These are phyloP conservation scores for Lepidopterella palustris DNA, from an alignment of 495 filamentous ascomycete genomes.

Conservation along the genomic window DNA sequence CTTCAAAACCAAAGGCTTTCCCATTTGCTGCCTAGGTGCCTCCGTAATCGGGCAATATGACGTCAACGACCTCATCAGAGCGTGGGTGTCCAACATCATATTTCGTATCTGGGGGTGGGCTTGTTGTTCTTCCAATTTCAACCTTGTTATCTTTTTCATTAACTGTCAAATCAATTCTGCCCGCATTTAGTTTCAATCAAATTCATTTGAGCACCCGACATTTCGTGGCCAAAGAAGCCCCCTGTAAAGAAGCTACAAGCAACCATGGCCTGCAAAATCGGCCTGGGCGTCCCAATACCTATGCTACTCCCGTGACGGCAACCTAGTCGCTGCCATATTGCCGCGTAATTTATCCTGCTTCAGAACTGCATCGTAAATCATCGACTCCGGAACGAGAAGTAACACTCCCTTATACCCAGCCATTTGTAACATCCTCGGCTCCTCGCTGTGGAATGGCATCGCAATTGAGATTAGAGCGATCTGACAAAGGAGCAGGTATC, in stretches of 20 bases:
- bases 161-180: too few relatives aligned
- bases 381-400: slow-evolving; percentile 34
- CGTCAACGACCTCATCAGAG: too few relatives aligned
- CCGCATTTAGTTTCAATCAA: too few relatives aligned
- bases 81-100: too few relatives aligned
- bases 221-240: too few relatives aligned
- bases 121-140: too few relatives aligned
- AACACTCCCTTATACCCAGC: neutral
- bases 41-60: too few relatives aligned
- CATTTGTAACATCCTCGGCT: neutral
- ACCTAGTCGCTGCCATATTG: slow-evolving; percentile 43
- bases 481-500: slow-evolving; percentile 7
- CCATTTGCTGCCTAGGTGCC: too few relatives aligned
- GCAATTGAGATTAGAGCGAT: neutral
- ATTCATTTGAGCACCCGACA: too few relatives aligned
- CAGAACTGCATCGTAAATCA: slow-evolving; percentile 39
- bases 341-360: slow-evolving; percentile 41
- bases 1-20: too few relatives aligned
- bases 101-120: too few relatives aligned
- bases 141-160: too few relatives aligned
- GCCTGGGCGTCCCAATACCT: slow-evolving; percentile 17
- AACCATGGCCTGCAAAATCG: slow-evolving; percentile 9
- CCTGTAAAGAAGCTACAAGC: neutral
- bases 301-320: slow-evolving; percentile 36
- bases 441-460: neutral